Evolutionary conservation across 2,329 filamentous ascomycete species (phyloP), one percentile per base, ranked within the genome.

Genomic region (Pezizomycotina sp.): DNA sequence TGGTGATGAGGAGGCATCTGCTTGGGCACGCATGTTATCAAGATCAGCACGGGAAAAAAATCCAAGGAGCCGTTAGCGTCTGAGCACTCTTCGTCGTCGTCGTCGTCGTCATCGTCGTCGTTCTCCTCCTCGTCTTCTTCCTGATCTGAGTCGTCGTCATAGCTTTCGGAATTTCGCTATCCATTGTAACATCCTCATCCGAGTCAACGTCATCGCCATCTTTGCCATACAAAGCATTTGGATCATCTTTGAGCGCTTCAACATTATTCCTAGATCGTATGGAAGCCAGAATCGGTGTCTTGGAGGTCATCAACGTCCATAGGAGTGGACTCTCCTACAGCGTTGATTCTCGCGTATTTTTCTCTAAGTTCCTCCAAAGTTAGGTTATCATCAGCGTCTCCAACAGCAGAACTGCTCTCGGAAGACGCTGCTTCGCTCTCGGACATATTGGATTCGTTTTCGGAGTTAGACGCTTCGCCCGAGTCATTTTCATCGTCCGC

Each of bases 141-240:
- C 4, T 55, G 52, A 4, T 56, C 55, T 4, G 56, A 54, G 6
- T 50, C 49, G 10, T 46, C 40, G 8, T 45, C 55, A 3, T 61
- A 61, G 4, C 58, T 61, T 20, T 58, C 60, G 28, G 59, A 63
- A 12, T 63, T 38, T 75, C 71, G 41, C 75, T 71, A 46, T 76
- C 71, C 71, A 77, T 77, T 48, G 74, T 70, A 14, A 75, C 60
- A 2, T 72, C 75, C 51, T 76, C 71, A 46, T 77, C 72, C 27
- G 65, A 71, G 6, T 60, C 26, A 55, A 48, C 4, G 55, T 30
- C n/a, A 13, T 26, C 9, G 28, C 22, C 9, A 27, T 31, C 12
- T 44, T 40, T 15, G 47, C 48, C 31, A 47, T 44, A 35, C 58
- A 53, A 7, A 36, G 12, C 48, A 20, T 51, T 53, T 2, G 48